Base-by-base conservation (phyloP, 2,329 filamentous ascomycete species). In the Fusarium ambrosium region DNA sequence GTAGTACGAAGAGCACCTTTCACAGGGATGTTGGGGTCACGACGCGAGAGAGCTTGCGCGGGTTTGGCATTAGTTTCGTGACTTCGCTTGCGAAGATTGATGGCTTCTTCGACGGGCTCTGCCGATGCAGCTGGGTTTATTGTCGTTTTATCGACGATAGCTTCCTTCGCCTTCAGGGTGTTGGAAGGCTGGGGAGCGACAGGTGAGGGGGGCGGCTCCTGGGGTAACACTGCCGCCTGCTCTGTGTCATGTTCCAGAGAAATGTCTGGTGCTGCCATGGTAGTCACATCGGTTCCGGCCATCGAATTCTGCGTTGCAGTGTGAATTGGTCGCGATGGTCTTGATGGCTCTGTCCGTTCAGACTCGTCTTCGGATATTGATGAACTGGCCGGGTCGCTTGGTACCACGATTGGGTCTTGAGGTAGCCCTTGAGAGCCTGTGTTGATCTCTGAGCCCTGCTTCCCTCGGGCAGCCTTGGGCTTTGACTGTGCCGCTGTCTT, bases 371-470 rank as follows among this genome's bases (percentile, higher is more conserved):
- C 71, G 1, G 66, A 74, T 1, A 51, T 24, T 1, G 34, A 51
- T 5, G 64, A 70, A 41, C 70, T 75, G 8, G 61, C 59, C 10
- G 34, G 61, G 36, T 71, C 71, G 20, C 77, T 79, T 20, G 77
- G 75, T 6, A 79, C 62, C 22, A 75, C 43, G 29, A 79, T 69
- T 34, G 65, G 61, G 6, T 69, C 64, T 4, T 67, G n/a, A 4
- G 53, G 51, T 4, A 37, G 37, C 11, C 58, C 64, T 20, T 59
- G 61, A 18, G 43, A 32, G n/a, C 71, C 27, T 4, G 45, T 11
- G 11, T 7, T 55, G 9, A 18, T 16, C 14, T 39, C 32, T 5
- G 18, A 13, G 18, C 11, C 13, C 11, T 7, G 64, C 20, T 39
- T 24, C 51, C 2, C 55, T 61, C 8, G 27, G 13, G 8, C n/a